Evolutionary conservation across 2,329 filamentous ascomycete genomes (phyloP), one percentile per base, ranked within the genome.

Genomic region (Clarireedia monteithiana): DNA sequence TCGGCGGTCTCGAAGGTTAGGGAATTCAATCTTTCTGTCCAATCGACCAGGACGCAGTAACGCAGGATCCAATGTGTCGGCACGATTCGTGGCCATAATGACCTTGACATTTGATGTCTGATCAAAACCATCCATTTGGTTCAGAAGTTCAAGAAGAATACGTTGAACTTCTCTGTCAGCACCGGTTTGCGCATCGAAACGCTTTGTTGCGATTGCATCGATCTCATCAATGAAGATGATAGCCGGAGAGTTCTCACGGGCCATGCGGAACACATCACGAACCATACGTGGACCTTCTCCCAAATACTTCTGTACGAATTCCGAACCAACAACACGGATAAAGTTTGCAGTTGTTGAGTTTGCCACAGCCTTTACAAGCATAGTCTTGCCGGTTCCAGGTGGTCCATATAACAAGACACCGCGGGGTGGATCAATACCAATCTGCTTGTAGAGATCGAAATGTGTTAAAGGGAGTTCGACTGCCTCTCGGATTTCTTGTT

Each of bases 161-260:
- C 94, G 92, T 77, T 99, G 94, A 15, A 99, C 94, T 75, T 99
- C 94, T 75, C 94, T 85, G 70, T 99, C 94, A 63, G 94, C 94
- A 72, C 94, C 94, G 4, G 94, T 99, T 75, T 99, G 94, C 24
- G 94, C 94, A 71, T 99, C 94, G 75, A 99, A 99, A 73, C 94
- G 92, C 78, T 99, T 99, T 42, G 94, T 99, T 59, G 94, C 94
- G 67, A 99, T 97, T 61, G 94, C 94, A 70, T 99, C 94, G 66
- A 99, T 96, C 73, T 99, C 94, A 70, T 99, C 94, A 70, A 99
- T 99, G 80, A 99, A 99, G 75, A 99, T 99, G 72, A 99, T 99
- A 58, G 91, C 88, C 0, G 94, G 94, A 0, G 91, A 92, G 77
- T 99, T 99, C 77, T 99, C 94, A 60, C 94, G 86, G 39, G 94